phyloP scores from a whole-genome alignment of 768 basidiomycete genomes.

The Rhizopogon vulgaris region DNA sequence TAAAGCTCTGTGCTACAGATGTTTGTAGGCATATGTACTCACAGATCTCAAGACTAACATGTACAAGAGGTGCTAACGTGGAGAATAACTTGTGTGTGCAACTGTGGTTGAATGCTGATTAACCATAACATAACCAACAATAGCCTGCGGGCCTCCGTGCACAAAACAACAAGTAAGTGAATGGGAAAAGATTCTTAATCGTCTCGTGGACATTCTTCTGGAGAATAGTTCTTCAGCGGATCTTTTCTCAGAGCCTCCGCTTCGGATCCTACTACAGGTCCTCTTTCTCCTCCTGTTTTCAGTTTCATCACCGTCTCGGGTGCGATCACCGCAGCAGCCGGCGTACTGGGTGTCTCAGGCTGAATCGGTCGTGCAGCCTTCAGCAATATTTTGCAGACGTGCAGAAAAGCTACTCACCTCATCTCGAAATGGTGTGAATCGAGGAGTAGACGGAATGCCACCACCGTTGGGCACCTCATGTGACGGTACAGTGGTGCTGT shows the following conservation, averaged over 20 bases:
- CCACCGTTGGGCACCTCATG: constrained; percentile 27
- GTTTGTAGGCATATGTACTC: not conserved
- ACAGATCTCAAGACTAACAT: not conserved
- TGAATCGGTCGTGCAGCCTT: constrained; percentile 8
- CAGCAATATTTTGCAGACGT: not conserved
- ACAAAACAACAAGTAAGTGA: not conserved
- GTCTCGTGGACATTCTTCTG: constrained; percentile 15
- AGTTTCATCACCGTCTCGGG: constrained; percentile 66
- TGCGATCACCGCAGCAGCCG: constrained; percentile 24
- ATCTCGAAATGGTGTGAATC: constrained; percentile 69
- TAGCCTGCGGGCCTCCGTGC: not conserved
- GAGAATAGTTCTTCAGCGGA: constrained; percentile 73
- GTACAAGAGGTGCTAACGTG: not conserved
- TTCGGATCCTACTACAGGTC: constrained; percentile 46
- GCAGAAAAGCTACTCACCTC: constrained; percentile 39
- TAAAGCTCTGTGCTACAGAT: not conserved
- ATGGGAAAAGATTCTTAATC: constrained; percentile 12
- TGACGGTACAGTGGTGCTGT: constrained; percentile 31
- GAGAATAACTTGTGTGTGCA: not conserved
- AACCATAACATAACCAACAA: constrained; percentile 1
- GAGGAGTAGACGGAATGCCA: constrained; percentile 41
- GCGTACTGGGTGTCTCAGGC: constrained; percentile 19
- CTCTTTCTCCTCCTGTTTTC: constrained; percentile 43
- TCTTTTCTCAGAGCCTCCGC: constrained; percentile 75
- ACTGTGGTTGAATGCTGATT: constrained; percentile 10